A percentile compares a stretch with the other conserved stretches of the same genome.
phyloP scores from a whole-genome alignment of 192 early-diverging fungal genomes.

The Coemansia umbellata region DNA sequence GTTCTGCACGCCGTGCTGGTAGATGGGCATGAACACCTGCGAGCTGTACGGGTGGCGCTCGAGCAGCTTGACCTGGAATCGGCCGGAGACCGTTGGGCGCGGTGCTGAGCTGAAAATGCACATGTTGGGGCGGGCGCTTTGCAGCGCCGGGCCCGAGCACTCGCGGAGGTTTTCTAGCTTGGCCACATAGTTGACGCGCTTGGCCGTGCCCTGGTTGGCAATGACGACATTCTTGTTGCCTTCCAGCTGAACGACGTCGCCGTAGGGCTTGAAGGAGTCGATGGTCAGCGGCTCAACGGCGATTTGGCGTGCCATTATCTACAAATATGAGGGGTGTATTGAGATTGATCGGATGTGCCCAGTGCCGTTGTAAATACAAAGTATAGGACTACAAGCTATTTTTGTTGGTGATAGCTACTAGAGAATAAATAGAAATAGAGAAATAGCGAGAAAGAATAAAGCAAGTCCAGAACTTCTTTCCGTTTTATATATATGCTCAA shows the following conservation, averaged over 20 bases:
- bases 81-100: constrained; percentile 29
- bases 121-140: constrained; percentile 59
- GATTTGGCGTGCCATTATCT: constrained; percentile 36
- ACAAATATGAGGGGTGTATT: no score
- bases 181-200: constrained; percentile 66
- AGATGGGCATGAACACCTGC: constrained; percentile 83
- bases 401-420: no score
- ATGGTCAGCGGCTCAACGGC: constrained; percentile 62
- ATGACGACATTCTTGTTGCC: constrained; percentile 44
- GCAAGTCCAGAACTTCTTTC: no score
- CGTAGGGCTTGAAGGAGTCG: constrained; percentile 67
- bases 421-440: no score
- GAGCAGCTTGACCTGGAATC: constrained; percentile 65
- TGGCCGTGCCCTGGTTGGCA: constrained; percentile 74
- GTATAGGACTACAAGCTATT: no score
- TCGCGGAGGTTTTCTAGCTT: constrained; percentile 55
- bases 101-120: constrained; percentile 62
- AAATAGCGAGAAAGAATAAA: no score
- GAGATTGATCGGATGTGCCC: no score
- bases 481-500: no score
- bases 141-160: constrained; percentile 15
- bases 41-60: constrained; percentile 84
- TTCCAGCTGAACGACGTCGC: constrained; percentile 65
- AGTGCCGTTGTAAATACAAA: no score
- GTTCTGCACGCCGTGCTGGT: constrained; percentile 16